These are phyloP conservation scores for Fimicolochytrium jonesii DNA, from an alignment of 192 early-diverging fungal species.

Conservation along the genomic window DNA sequence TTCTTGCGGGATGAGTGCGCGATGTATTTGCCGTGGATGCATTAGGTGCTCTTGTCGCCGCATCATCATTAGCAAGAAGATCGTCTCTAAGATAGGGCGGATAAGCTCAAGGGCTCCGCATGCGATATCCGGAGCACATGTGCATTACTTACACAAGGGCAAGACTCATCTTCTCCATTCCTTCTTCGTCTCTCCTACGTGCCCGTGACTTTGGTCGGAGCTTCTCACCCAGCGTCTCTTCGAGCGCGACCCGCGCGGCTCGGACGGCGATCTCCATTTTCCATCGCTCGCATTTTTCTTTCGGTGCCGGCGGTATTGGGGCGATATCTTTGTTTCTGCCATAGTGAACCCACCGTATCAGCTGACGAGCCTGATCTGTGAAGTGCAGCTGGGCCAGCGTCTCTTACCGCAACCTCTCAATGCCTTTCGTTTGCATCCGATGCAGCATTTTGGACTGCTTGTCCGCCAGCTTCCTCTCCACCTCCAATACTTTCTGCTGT, in stretches of 20 bases:
- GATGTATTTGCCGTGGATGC: no score
- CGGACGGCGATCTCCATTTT: constrained; percentile 10
- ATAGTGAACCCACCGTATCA: not conserved
- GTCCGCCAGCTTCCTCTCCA: not conserved
- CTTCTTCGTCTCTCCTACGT: no score
- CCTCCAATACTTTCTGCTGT: not conserved
- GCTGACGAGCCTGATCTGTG: not conserved
- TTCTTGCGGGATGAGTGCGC: no score
- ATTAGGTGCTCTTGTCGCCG: no score
- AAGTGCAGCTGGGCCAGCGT: not conserved
- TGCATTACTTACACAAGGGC: no score
- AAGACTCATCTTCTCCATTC: no score
- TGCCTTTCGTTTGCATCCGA: not conserved
- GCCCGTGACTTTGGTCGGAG: no score
- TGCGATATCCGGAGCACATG: no score
- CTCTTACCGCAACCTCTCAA: not conserved
- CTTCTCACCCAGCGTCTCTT: not conserved
- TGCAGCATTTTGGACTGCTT: constrained; percentile 1
- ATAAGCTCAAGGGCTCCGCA: no score
- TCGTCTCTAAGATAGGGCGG: no score
- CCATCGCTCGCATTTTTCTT: not conserved
- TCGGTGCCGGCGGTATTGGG: not conserved
- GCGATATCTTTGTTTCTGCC: not conserved
- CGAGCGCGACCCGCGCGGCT: constrained; percentile 1
- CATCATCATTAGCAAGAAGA: no score